Conservation (phyloP, 805 yeast genomes). For the Saccharomycopsis fibuligera region DNA sequence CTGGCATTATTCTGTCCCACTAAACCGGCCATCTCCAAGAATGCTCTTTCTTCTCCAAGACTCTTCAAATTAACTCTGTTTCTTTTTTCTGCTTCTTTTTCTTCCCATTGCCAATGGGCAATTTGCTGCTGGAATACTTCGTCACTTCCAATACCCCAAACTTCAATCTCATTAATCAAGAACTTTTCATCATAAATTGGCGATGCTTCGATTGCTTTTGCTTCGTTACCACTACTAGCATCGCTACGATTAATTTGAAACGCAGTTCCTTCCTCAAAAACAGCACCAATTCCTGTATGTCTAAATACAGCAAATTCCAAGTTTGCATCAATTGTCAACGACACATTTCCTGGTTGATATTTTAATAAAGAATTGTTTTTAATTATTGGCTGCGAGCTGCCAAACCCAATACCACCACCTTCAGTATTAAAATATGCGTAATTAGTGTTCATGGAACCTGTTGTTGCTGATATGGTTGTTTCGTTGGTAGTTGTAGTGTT, state of each 20-base stretch:
- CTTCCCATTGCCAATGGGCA: conserved; percentile 87
- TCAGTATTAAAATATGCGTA: conserved; percentile 60
- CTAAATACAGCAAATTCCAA: conserved; percentile 80
- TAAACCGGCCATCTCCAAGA: conserved; percentile 51
- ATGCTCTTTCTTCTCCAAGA: conserved; percentile 76
- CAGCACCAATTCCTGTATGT: conserved; percentile 47
- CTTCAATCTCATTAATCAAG: conserved; percentile 69
- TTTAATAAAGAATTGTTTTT: conserved; percentile 37
- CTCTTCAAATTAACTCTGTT: conserved; percentile 59
- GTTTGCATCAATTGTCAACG: conserved; percentile 69
- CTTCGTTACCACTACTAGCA: not conserved
- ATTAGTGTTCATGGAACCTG: not conserved
- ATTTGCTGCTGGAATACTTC: conserved; percentile 72
- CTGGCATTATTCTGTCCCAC: conserved; percentile 41
- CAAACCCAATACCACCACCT: conserved; percentile 84
- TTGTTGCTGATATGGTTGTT: not conserved
- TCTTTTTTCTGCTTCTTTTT: conserved; percentile 73
- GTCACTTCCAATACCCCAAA: conserved; percentile 85
- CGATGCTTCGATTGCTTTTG: too few relatives aligned
- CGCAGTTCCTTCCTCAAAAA: conserved; percentile 33
- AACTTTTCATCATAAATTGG: conserved; percentile 60
- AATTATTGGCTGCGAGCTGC: conserved; percentile 55
- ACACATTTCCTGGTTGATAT: conserved; percentile 67
- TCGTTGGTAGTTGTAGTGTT: conserved; percentile 25
- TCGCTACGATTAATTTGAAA: too few relatives aligned